These are phyloP conservation scores for Starmera quercuum DNA, from an alignment of 805 yeast genomes.

Conservation along the genomic window DNA sequence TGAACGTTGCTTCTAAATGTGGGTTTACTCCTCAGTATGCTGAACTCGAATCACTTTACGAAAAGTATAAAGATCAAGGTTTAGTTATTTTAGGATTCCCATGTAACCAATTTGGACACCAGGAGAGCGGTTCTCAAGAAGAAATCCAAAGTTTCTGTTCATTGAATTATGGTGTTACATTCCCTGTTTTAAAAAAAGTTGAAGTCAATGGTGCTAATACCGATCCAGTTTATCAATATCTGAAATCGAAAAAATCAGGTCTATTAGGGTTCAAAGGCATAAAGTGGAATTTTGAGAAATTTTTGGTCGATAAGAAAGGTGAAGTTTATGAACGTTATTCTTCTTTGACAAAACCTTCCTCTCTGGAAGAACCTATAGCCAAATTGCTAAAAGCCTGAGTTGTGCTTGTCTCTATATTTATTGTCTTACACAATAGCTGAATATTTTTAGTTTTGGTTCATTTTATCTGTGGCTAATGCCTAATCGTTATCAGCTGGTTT, in stretches of 20 bases:
- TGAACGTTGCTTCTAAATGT: constrained; percentile 86
- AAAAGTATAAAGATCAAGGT: constrained; percentile 60
- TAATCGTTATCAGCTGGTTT: too few relatives aligned
- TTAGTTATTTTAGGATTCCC: constrained; percentile 78
- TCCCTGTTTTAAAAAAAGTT: constrained; percentile 81
- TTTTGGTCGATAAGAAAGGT: constrained; percentile 52
- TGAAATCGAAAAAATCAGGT: constrained; percentile 60
- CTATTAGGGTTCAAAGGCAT: constrained; percentile 63
- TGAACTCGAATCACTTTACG: constrained; percentile 62
- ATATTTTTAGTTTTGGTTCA: too few relatives aligned
- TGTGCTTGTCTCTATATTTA: too few relatives aligned
- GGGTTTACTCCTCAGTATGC: constrained; percentile 75
- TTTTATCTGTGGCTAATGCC: too few relatives aligned
- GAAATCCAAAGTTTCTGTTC: constrained; percentile 73
- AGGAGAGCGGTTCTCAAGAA: constrained; percentile 62
- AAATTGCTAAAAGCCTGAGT: constrained; percentile 37
- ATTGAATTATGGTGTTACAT: constrained; percentile 80
- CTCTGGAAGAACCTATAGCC: constrained; percentile 52
- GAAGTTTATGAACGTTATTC: constrained; percentile 58
- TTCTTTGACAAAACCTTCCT: constrained; percentile 60
- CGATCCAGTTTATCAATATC: constrained; percentile 72
- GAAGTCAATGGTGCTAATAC: constrained; percentile 83
- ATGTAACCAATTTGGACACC: constrained; percentile 82
- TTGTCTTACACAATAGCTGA: too few relatives aligned
- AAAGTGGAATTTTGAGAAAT: constrained; percentile 79